Percentiles rank a stretch among this genome's conserved stretches.
Conservation (phyloP, 1,284 basidiomycete species). For the Fomitopsis pinicola region DNA sequence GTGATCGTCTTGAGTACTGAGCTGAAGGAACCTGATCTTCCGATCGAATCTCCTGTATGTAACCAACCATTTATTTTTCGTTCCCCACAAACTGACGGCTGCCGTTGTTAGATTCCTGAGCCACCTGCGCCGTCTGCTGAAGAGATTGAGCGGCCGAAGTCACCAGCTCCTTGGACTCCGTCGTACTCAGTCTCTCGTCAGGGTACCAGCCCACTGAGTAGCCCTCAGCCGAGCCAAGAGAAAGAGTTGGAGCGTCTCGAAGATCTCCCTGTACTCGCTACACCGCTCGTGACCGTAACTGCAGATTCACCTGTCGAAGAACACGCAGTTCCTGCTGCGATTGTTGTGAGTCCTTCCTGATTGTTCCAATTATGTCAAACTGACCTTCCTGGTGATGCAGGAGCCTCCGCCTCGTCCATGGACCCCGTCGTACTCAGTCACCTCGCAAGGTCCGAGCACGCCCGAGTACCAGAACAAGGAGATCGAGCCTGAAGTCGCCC, state of each 20-base stretch:
- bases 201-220: slow-evolving; percentile 6
- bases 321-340: background rate
- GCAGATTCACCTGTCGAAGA: background rate
- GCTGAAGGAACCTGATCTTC: background rate
- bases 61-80: background rate
- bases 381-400: background rate
- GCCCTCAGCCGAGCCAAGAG: background rate
- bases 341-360: background rate
- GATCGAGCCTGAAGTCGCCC: background rate
- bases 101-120: background rate
- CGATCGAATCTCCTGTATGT: background rate
- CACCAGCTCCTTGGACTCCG: slow-evolving; percentile 8
- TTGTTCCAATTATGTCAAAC: background rate
- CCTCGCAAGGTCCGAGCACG: slow-evolving; percentile 29
- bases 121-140: background rate
- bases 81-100: background rate
- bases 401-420: slow-evolving; percentile 23
- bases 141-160: slow-evolving; percentile 5
- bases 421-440: slow-evolving; percentile 41
- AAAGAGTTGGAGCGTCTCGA: slow-evolving; percentile 11
- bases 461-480: background rate
- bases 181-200: slow-evolving; percentile 10
- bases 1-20: background rate
- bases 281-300: background rate
- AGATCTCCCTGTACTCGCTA: background rate